A percentile compares a stretch with the other conserved stretches of the same genome.
These are phyloP conservation scores for Euphorbia celastroides DNA, from an alignment of 441 rosid genomes.

Conservation along the genomic window DNA sequence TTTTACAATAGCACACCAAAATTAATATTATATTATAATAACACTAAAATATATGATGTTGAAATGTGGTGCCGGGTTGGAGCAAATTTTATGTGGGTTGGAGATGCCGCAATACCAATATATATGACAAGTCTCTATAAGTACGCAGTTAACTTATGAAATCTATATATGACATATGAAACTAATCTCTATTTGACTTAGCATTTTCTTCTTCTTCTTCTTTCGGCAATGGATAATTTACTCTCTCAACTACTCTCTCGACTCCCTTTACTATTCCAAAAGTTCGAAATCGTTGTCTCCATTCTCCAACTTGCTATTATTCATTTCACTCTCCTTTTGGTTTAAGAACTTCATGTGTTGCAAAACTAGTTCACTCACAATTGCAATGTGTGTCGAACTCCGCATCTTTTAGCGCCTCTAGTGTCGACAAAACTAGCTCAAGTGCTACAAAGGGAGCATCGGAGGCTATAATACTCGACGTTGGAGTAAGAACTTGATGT, in stretches of 20 bases:
- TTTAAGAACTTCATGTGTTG: constrained; percentile 23
- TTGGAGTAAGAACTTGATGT: constrained; percentile 25
- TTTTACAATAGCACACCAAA: too few species aligned
- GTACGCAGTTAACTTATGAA: too few species aligned
- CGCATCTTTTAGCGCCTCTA: constrained; percentile 34
- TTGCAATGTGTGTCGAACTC: constrained; percentile 41
- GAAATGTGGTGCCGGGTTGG: too few species aligned
- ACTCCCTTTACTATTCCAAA: constrained; percentile 44
- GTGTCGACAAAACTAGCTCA: constrained; percentile 35
- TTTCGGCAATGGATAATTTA: constrained; percentile 38
- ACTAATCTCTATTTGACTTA: neutral
- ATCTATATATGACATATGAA: too few species aligned
- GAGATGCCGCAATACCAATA: too few species aligned
- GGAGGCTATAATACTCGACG: constrained; percentile 68
- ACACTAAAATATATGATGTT: too few species aligned
- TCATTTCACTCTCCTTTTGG: constrained; percentile 10
- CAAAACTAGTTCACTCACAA: constrained; percentile 30
- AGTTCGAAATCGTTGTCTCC: constrained; percentile 39
- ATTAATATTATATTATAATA: too few species aligned
- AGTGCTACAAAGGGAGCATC: constrained; percentile 40
- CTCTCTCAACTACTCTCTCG: constrained; percentile 25
- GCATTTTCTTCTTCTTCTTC: neutral
- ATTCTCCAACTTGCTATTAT: constrained; percentile 17
- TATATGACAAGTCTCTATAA: too few species aligned
- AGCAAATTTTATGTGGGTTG: too few species aligned